Percentiles rank a stretch among this genome's conserved stretches.
Evolutionary conservation across 164 flowering plant species (phyloP).

Genomic region (Vitis labrusca): DNA sequence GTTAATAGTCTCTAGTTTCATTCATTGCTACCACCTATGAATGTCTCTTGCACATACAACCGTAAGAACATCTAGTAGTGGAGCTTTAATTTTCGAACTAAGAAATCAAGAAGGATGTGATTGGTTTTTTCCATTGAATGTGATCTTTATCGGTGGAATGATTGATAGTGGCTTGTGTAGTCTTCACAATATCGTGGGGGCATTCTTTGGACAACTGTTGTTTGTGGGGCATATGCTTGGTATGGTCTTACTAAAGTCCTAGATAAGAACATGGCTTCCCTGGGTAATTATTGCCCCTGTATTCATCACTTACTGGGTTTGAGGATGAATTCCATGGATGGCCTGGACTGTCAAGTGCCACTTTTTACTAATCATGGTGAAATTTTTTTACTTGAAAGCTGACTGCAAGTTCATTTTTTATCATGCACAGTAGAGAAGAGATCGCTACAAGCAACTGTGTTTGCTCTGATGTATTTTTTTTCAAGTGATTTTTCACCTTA

Average conservation of each 20-base stretch:
- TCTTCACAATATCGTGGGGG: conserved; percentile 10
- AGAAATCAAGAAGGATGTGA: conserved; percentile 8
- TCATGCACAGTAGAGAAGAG: background rate
- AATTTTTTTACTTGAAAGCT: background rate
- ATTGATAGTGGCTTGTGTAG: conserved; percentile 20
- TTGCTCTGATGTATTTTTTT: too few relatives aligned
- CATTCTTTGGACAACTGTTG: conserved; percentile 14
- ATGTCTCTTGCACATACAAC: too few relatives aligned
- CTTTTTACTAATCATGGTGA: background rate
- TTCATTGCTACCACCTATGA: background rate
- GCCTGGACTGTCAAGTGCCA: background rate
- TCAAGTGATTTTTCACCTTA: too few relatives aligned
- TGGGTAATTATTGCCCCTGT: background rate
- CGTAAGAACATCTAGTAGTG: conserved; percentile 7
- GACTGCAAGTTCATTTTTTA: background rate
- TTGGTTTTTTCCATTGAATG: conserved; percentile 11
- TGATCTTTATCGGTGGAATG: conserved; percentile 16
- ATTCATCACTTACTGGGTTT: background rate
- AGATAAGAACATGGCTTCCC: conserved; percentile 15
- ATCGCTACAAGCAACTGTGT: too few relatives aligned
- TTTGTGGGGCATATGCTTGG: conserved; percentile 30
- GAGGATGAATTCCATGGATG: background rate
- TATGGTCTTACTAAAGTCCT: conserved; percentile 14
- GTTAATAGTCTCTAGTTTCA: background rate
- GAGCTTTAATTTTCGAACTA: background rate